These are phyloP conservation scores for Tetraselmis chui DNA, from an alignment of 139 green algal species.

Conservation along the genomic window DNA sequence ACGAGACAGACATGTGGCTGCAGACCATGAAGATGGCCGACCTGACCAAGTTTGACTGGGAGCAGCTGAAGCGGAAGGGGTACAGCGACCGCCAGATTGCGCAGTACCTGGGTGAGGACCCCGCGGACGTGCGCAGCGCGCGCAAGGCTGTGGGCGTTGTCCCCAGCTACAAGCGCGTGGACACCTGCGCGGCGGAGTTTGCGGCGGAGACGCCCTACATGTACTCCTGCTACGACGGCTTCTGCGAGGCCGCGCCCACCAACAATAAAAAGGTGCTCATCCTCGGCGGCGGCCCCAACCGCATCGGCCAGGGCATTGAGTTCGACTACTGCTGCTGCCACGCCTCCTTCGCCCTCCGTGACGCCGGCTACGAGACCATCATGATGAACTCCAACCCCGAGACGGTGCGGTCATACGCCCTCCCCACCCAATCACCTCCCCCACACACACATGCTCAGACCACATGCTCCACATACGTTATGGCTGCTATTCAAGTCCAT, in stretches of 20 bases:
- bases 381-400: conserved; percentile 99
- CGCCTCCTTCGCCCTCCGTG: conserved; percentile 85
- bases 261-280: conserved; percentile 88
- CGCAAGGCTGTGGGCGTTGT: conserved; percentile 66
- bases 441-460: too few relatives aligned
- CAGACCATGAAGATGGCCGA: conserved; percentile 52
- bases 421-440: too few relatives aligned
- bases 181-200: conserved; percentile 99
- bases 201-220: conserved; percentile 96
- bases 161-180: conserved; percentile 92
- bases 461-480: too few relatives aligned
- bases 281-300: conserved; percentile 96
- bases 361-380: conserved; percentile 95
- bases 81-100: conserved; percentile 91
- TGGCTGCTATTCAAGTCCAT: too few relatives aligned
- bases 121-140: conserved; percentile 45
- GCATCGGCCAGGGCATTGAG: conserved; percentile 99
- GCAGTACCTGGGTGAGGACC: conserved; percentile 26
- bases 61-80: conserved; percentile 74
- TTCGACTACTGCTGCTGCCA: conserved; percentile 99
- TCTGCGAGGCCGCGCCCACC: conserved; percentile 72
- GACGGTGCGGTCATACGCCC: too few relatives aligned
- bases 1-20: conserved; percentile 72
- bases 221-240: conserved; percentile 50
- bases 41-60: conserved; percentile 68